phyloP scores from a whole-genome alignment of 2,329 filamentous ascomycete species.

The Sarocladium kiliense region DNA sequence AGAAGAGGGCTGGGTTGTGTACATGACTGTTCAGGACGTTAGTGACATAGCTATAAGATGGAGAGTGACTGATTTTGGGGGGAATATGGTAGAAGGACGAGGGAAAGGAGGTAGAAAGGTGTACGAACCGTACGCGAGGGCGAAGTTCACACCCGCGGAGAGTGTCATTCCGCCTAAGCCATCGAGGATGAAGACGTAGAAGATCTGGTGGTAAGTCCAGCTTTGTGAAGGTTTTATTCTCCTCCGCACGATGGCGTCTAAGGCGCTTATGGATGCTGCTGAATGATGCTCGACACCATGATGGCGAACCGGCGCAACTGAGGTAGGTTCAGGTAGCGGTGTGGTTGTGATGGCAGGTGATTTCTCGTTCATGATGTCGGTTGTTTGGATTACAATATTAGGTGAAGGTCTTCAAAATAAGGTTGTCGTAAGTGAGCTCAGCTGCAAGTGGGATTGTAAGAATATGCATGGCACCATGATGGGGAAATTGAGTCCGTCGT shows the following conservation, averaged over 20 bases:
- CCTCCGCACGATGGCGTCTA: conserved; percentile 15
- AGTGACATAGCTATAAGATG: neutral
- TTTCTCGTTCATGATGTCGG: no score
- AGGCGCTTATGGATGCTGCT: neutral
- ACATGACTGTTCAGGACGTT: conserved; percentile 35
- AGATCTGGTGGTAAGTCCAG: conserved; percentile 38
- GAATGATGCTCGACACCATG: no score
- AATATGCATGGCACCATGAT: neutral
- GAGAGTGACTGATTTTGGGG: neutral
- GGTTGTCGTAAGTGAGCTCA: no score
- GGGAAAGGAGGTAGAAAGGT: neutral
- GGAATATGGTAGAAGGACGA: neutral
- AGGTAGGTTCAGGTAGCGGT: neutral
- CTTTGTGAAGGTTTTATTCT: conserved; percentile 31
- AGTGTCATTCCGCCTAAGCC: conserved; percentile 41
- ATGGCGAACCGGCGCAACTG: no score
- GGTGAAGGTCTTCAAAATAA: no score
- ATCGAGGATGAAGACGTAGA: conserved; percentile 44
- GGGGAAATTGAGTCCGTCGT: neutral
- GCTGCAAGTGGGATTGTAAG: neutral
- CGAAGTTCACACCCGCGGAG: conserved; percentile 47
- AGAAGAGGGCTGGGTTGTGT: conserved; percentile 31
- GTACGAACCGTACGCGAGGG: conserved; percentile 41
- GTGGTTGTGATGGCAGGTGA: no score
- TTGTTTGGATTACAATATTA: no score